A percentile compares a stretch with the other conserved stretches of the same genome.
Evolutionary conservation across 2,329 filamentous ascomycete genomes (phyloP).

Genomic region (Cercospora brassicicola): DNA sequence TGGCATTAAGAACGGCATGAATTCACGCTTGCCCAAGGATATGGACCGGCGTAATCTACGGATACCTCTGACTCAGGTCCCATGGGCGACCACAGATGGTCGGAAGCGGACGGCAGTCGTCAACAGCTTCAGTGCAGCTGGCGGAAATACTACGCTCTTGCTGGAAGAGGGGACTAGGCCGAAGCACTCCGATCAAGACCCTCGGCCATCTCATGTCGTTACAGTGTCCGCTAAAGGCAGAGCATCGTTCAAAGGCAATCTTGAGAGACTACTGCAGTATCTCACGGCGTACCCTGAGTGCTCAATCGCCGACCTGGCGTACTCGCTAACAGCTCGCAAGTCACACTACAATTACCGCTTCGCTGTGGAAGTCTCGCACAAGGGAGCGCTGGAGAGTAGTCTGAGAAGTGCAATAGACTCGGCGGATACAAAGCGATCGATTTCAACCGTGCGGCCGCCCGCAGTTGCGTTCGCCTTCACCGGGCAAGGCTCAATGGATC

Average conservation of each 20-base stretch:
- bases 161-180: conserved; percentile 60
- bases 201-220: conserved; percentile 60
- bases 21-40: conserved; percentile 60
- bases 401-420: neutral
- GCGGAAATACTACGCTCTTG: conserved; percentile 68
- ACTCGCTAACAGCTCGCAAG: conserved; percentile 64
- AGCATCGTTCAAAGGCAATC: conserved; percentile 54
- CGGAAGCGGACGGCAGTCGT: conserved; percentile 48
- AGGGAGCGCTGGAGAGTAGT: conserved; percentile 34
- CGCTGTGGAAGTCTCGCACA: conserved; percentile 35
- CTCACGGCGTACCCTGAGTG: conserved; percentile 55
- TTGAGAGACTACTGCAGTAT: conserved; percentile 56
- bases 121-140: conserved; percentile 71
- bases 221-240: conserved; percentile 59
- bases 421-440: neutral
- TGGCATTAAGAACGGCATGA: conserved; percentile 66
- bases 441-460: conserved; percentile 25
- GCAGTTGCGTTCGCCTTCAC: conserved; percentile 44
- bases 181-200: conserved; percentile 45
- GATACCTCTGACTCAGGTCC: conserved; percentile 53
- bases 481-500: conserved; percentile 41
- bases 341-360: conserved; percentile 46
- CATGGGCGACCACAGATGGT: conserved; percentile 36
- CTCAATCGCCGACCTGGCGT: conserved; percentile 59
- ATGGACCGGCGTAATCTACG: conserved; percentile 59